phyloP scores from a whole-genome alignment of 768 basidiomycete genomes.

The Lactifluus subvellereus region DNA sequence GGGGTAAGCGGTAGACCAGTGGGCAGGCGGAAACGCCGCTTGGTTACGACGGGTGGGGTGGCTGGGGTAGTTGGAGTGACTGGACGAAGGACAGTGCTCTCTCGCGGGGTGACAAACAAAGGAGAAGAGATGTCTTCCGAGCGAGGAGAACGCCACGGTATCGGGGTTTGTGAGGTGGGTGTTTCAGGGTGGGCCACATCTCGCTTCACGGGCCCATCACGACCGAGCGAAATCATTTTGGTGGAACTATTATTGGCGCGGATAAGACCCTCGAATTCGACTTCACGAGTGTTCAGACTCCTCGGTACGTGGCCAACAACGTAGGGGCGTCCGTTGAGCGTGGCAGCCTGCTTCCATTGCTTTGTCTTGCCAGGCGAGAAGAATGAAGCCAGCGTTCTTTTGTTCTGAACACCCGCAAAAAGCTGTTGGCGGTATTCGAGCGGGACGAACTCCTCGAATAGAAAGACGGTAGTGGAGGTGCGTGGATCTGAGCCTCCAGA shows the following conservation, averaged over 20 bases:
- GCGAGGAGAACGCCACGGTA: background rate
- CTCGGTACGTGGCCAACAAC: conserved; percentile 53
- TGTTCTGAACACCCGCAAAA: conserved; percentile 43
- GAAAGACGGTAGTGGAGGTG: conserved; percentile 61
- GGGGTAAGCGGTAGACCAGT: conserved; percentile 48
- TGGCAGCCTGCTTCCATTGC: conserved; percentile 78
- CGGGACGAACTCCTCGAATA: conserved; percentile 95
- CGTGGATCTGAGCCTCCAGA: conserved; percentile 54
- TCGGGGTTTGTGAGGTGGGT: background rate
- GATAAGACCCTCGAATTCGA: conserved; percentile 75
- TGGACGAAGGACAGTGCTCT: background rate
- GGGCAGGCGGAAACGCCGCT: conserved; percentile 54
- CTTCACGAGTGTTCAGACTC: conserved; percentile 51
- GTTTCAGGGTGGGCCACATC: conserved; percentile 7
- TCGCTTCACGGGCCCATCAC: conserved; percentile 23
- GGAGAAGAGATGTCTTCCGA: conserved; percentile 6
- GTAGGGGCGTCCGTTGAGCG: conserved; percentile 74
- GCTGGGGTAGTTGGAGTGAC: conserved; percentile 31
- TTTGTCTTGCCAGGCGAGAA: conserved; percentile 50
- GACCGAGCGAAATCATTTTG: conserved; percentile 35
- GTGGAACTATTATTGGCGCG: conserved; percentile 44
- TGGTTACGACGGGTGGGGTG: conserved; percentile 34
- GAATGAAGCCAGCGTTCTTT: conserved; percentile 59
- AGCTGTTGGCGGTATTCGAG: conserved; percentile 78
- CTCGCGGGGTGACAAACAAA: background rate